phyloP scores from a whole-genome alignment of 352 stramenopile genomes.

The Phytophthora pseudosyringae region DNA sequence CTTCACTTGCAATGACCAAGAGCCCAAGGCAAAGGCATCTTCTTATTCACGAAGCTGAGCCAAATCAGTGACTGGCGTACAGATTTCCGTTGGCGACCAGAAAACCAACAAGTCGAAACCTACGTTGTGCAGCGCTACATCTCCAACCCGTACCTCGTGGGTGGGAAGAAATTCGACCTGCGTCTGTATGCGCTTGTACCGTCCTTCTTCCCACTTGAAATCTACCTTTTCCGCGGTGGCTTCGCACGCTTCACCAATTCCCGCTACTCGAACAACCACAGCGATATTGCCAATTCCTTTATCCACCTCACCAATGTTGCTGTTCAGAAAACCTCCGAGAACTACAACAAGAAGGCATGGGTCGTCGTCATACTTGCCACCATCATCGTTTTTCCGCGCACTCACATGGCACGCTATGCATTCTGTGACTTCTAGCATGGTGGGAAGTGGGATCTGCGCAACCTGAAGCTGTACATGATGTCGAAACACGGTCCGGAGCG shows the following conservation, averaged over 20 bases:
- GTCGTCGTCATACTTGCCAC: too few species aligned
- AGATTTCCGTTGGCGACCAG: constrained; percentile 81
- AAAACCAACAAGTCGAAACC: constrained; percentile 87
- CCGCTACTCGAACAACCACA: constrained; percentile 90
- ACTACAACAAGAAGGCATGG: constrained; percentile 91
- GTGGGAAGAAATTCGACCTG: constrained; percentile 96
- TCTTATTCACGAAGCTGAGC: constrained; percentile 93
- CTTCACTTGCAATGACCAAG: constrained; percentile 24
- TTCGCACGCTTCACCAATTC: constrained; percentile 93
- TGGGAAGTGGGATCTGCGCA: constrained; percentile 92
- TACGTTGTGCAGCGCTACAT: constrained; percentile 97
- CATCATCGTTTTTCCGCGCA: neutral
- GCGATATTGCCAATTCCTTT: constrained; percentile 91
- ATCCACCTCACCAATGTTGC: constrained; percentile 96
- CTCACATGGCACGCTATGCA: neutral
- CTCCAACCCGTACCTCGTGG: constrained; percentile 93
- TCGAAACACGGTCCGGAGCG: constrained; percentile 81
- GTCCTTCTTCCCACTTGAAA: constrained; percentile 91
- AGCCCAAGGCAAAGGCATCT: constrained; percentile 93
- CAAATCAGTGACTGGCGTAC: constrained; percentile 95
- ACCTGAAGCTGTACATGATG: constrained; percentile 93
- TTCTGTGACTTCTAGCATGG: constrained; percentile 58
- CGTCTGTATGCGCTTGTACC: constrained; percentile 94
- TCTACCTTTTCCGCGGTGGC: constrained; percentile 92
- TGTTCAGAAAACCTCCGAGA: constrained; percentile 94